phyloP scores from a whole-genome alignment of 2,329 filamentous ascomycete species.

The Erysiphe pisi region DNA sequence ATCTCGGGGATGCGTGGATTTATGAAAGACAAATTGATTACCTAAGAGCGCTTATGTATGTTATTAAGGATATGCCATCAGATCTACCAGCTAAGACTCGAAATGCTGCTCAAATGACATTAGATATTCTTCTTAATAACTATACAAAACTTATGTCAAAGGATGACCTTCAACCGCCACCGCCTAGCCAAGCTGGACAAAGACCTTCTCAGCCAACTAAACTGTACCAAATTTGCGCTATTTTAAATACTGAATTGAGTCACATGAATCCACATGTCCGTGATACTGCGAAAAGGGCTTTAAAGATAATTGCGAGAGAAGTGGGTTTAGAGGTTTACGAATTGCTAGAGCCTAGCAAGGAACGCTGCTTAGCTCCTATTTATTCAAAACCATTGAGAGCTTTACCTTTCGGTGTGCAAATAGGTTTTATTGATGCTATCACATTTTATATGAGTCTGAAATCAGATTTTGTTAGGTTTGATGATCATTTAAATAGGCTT shows the following conservation, averaged over 20 bases:
- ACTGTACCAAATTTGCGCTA: constrained; percentile 66
- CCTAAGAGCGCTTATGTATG: constrained; percentile 82
- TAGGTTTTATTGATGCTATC: constrained; percentile 96
- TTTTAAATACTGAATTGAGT: constrained; percentile 76
- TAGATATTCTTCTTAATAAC: constrained; percentile 65
- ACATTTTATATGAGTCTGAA: constrained; percentile 89
- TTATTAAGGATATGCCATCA: constrained; percentile 95
- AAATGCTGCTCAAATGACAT: constrained; percentile 66
- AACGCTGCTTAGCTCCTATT: constrained; percentile 77
- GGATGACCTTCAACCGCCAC: constrained; percentile 52
- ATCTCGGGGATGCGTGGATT: constrained; percentile 76
- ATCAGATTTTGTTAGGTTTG: constrained; percentile 78
- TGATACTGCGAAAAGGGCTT: constrained; percentile 68
- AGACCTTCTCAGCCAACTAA: constrained; percentile 52
- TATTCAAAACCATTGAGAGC: constrained; percentile 91
- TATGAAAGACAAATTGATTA: constrained; percentile 74
- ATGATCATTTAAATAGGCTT: constrained; percentile 79
- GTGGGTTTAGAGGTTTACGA: constrained; percentile 73
- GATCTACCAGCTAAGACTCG: constrained; percentile 87
- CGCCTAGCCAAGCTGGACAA: constrained; percentile 46
- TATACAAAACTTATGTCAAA: constrained; percentile 72
- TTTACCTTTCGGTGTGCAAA: constrained; percentile 86
- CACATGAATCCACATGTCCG: constrained; percentile 96
- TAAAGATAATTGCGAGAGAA: constrained; percentile 70
- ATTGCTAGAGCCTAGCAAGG: constrained; percentile 78